Base-by-base conservation (phyloP, 2,329 filamentous ascomycete genomes). In the Neopestalotiopsis sp. region DNA sequence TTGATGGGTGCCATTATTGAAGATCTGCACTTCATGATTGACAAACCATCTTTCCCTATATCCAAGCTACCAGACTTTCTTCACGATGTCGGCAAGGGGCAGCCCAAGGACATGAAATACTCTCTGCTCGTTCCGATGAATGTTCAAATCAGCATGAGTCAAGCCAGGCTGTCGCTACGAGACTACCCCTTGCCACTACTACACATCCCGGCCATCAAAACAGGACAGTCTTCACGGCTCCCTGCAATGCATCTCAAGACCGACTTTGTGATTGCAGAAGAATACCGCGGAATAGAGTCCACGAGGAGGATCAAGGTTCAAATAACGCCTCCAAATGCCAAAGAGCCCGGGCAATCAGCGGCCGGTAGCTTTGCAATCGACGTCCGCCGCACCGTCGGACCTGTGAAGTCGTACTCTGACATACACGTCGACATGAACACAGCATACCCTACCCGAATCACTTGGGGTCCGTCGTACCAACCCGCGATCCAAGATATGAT, bases 401-500 rank as follows among this genome's bases (percentile, higher is more conserved):
- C 97, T 0, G 94, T 99, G 72, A 99, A 99, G 81, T 97, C 94
- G 0, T 99, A 96, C 78, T 98, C 96, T 0, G 92, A 98, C 76
- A 95, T 98, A 80, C 89, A 88, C 42, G 87, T 99, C 74, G 93
- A 97, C 72, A 95, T 99, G 79, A 97, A 98, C 79, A 98, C 95
- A 2, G 92, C 91, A 67, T 89, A 95, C 69, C 94, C 97, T 1
- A 99, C 96, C 0, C 90, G 93, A 59, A 95, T 99, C 66, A 98
- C 95, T 0, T 99, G 96, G 97, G 95, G 95, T 7, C 95, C 96
- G 61, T 97, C 95, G 2, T 99, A 98, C 76, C 97, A 99, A 77
- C 96, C 97, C 34, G 95, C 95, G 1, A 95, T 99, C 63, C 96
- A 99, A 79, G 97, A 99, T 77, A 97, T 98, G 92, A 99, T 99